Evolutionary conservation across 2,329 filamentous ascomycete genomes (phyloP).

Genomic region (Penicillium sp.): DNA sequence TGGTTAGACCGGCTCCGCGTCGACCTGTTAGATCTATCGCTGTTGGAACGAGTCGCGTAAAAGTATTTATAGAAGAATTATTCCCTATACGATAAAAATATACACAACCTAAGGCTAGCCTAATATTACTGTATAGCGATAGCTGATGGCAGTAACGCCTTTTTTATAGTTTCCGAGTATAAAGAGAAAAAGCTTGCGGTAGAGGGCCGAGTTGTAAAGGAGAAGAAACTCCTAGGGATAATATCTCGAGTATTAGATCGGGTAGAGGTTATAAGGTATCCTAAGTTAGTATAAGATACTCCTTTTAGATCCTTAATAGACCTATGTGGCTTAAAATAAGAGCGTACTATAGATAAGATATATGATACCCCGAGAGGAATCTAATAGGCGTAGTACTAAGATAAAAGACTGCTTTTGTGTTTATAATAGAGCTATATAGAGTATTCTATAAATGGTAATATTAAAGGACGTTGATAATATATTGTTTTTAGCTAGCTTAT

Average conservation of each 20-base stretch:
- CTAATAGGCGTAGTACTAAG: slow-evolving; percentile 2
- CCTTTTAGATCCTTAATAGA: not conserved
- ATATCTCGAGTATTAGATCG: slow-evolving; percentile 4
- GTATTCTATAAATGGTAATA: not conserved
- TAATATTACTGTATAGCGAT: slow-evolving; percentile 11
- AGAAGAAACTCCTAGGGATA: slow-evolving; percentile 6
- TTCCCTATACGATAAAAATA: slow-evolving; percentile 11
- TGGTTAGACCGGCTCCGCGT: slow-evolving; percentile 11
- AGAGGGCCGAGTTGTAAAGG: not conserved
- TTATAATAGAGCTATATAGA: slow-evolving; percentile 4
- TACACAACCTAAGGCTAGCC: slow-evolving; percentile 9
- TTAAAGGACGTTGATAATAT: not conserved
- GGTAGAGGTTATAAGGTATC: slow-evolving; percentile 1
- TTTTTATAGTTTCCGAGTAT: slow-evolving; percentile 6
- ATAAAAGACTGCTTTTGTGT: not conserved
- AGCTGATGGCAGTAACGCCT: slow-evolving; percentile 2
- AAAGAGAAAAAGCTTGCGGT: not conserved
- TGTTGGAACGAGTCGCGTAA: slow-evolving; percentile 10
- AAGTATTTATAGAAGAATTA: slow-evolving; percentile 19
- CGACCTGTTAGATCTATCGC: slow-evolving; percentile 12
- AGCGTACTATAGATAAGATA: slow-evolving; percentile 1
- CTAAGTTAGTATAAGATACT: slow-evolving; percentile 1
- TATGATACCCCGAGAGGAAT: not conserved
- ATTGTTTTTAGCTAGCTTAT: not conserved
- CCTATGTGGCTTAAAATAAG: slow-evolving; percentile 1